These are phyloP conservation scores for Claviceps purpurea DNA, from an alignment of 2,329 filamentous ascomycete genomes.

Conservation along the genomic window DNA sequence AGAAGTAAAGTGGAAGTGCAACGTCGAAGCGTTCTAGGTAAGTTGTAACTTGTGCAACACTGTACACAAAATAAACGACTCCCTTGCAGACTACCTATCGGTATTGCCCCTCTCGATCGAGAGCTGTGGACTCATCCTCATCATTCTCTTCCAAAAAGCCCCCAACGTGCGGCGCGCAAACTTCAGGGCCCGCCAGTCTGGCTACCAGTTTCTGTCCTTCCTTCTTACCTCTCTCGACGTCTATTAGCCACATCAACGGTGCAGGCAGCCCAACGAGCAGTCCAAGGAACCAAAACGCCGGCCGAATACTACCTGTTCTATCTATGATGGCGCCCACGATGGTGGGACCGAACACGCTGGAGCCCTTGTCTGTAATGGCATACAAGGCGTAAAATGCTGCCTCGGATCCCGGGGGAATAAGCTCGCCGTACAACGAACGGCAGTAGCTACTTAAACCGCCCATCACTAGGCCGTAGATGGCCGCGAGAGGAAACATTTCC, in stretches of 20 bases:
- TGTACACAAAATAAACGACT: no score
- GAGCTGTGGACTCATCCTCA: conserved; percentile 9
- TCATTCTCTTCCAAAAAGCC: conserved; percentile 4
- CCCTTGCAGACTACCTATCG: neutral
- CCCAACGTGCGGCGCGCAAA: conserved; percentile 8
- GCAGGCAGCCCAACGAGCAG: conserved; percentile 73
- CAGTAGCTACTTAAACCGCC: conserved; percentile 91
- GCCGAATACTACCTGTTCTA: conserved; percentile 62
- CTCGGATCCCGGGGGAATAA: conserved; percentile 88
- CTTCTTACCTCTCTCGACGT: conserved; percentile 65
- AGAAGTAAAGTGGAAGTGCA: no score
- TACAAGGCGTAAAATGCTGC: conserved; percentile 95
- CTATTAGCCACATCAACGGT: conserved; percentile 70
- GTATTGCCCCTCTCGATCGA: neutral
- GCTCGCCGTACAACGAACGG: conserved; percentile 78
- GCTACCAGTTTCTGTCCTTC: conserved; percentile 54
- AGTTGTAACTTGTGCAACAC: no score
- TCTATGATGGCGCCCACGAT: conserved; percentile 93
- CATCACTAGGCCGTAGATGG: conserved; percentile 84
- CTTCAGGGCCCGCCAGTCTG: conserved; percentile 40
- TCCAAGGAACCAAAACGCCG: conserved; percentile 86
- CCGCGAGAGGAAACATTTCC: conserved; percentile 92
- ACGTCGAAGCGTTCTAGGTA: no score
- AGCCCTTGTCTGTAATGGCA: conserved; percentile 94
- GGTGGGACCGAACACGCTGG: conserved; percentile 81